These are phyloP conservation scores for Aspergillus carbonarius DNA, from an alignment of 2,329 filamentous ascomycete genomes.

Conservation along the genomic window DNA sequence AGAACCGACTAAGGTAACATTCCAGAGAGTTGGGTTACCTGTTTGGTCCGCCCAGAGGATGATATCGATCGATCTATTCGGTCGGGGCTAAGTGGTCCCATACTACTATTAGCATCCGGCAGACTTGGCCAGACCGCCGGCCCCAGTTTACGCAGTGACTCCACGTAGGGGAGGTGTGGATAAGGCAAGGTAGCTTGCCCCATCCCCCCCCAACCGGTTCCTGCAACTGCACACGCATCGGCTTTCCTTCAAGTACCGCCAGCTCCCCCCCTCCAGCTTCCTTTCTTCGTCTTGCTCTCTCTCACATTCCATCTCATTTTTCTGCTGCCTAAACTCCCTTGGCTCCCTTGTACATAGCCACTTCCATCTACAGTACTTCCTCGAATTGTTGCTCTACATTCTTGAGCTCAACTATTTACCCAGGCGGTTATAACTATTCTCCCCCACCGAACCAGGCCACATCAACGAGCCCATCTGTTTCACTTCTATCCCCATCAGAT, in stretches of 20 bases:
- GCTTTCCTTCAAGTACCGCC: constrained; percentile 14
- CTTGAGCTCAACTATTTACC: constrained; percentile 10
- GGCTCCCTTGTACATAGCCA: not conserved
- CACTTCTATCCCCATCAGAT: not conserved
- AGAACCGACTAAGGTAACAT: not conserved
- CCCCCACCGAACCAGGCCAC: not conserved
- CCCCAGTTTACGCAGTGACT: constrained; percentile 2
- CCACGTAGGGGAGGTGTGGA: constrained; percentile 5
- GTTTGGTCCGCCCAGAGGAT: not conserved
- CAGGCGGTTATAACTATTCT: constrained; percentile 1
- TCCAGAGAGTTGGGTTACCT: not conserved
- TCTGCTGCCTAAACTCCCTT: not conserved
- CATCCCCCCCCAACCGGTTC: constrained; percentile 16
- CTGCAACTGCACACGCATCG: constrained; percentile 2
- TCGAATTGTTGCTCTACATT: constrained; percentile 15
- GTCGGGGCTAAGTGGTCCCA: constrained; percentile 10
- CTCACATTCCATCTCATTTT: not conserved
- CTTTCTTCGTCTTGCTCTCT: not conserved
- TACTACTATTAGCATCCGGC: constrained; percentile 16
- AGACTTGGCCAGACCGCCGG: constrained; percentile 21
- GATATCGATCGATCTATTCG: constrained; percentile 11
- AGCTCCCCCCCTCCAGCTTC: constrained; percentile 7
- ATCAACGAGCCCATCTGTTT: not conserved
- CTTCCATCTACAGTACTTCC: constrained; percentile 2
- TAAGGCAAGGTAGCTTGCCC: constrained; percentile 7